Evolutionary conservation across 1,284 basidiomycete species (phyloP), one percentile per base, ranked within the genome.

Genomic region (Trametes versicolor): DNA sequence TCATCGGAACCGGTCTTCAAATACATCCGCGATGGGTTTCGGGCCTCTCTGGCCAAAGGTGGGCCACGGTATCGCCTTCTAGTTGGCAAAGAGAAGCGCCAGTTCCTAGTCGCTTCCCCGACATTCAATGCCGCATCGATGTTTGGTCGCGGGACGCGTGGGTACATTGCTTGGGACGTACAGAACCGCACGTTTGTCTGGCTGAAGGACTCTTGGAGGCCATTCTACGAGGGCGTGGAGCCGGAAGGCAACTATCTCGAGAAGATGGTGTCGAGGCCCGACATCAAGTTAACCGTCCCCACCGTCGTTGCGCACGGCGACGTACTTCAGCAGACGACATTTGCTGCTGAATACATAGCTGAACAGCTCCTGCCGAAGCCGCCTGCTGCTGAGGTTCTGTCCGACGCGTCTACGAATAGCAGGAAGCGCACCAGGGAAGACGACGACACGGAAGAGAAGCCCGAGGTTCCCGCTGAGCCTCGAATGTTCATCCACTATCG

Each of bases 181-280:
- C 7, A n/a, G 17, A 45, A 29, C 10, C 34, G 50, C 4, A 25
- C 37, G 17, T 62, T 67, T 23, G 63, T 62, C 5, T 64, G 37
- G 23, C 32, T 67, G 15, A 64, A 67, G 63, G 66, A 67, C 57
- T 39, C 58, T 7, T 67, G 66, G 66, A 50, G 66, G 5, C 29
- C 39, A 9, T 60, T 21, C 54, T 61, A 61, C 32, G 27, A 21
- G 17, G 39, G 29, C 17, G 51, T 64, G n/a, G 45, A 61, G 15
- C 36, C 51, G 5, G 65, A 67, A 41, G 65, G 65, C 6, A 32
- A 15, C 17, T 43, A 43, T n/a, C 52, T 66, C 3, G 8, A 29
- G 17, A 34, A 39, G 37, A 19, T 66, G 17, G 27, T 13, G 17
- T 9, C n/a, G 4, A n/a, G 23, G 17, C 17, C 29, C 9, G 27